These are phyloP conservation scores for Davidsoniella eucalypti DNA, from an alignment of 2,329 filamentous ascomycete genomes.

Conservation along the genomic window DNA sequence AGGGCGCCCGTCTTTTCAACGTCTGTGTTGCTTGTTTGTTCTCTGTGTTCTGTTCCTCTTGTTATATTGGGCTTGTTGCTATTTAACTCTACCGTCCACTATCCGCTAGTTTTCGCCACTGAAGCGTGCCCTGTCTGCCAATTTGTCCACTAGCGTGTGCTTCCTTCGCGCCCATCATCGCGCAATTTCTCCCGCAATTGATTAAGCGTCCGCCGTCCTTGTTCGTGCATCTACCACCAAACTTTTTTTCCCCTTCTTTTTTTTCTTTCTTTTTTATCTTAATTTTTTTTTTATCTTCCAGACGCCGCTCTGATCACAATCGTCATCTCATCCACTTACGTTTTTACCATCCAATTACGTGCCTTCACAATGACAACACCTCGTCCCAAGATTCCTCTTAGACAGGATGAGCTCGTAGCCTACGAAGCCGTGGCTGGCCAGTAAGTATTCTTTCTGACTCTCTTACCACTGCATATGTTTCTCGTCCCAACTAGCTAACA, in stretches of 20 bases:
- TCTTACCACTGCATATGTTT: background rate
- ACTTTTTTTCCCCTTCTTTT: background rate
- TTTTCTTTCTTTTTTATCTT: background rate
- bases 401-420: constrained; percentile 18
- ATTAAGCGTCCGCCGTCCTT: background rate
- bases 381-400: background rate
- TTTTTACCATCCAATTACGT: too few relatives aligned
- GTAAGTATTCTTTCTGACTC: constrained; percentile 34
- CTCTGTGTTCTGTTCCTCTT: too few relatives aligned
- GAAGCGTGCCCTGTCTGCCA: background rate
- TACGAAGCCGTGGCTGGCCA: constrained; percentile 74
- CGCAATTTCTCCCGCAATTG: background rate
- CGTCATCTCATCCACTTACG: background rate
- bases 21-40: too few relatives aligned
- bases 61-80: background rate
- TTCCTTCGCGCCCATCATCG: background rate
- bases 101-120: background rate
- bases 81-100: background rate
- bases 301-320: background rate
- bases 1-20: too few relatives aligned
- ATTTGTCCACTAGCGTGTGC: background rate
- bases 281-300: background rate
- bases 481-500: background rate
- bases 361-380: background rate
- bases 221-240: background rate